phyloP scores from a whole-genome alignment of 1,139 yeast species.

The Geotrichum restrictum region DNA sequence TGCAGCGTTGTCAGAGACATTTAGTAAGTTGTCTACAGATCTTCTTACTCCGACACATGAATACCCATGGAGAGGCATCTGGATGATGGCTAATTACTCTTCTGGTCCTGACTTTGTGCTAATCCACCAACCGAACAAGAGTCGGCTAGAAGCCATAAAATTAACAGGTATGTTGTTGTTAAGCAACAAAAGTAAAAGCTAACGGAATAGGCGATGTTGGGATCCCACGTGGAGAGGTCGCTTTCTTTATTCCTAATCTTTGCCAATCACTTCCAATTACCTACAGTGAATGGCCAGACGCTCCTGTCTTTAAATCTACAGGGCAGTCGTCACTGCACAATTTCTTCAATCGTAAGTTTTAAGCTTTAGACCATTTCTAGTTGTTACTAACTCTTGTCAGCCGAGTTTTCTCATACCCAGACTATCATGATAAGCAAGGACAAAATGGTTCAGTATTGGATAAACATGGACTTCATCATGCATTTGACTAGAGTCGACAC shows the following conservation, averaged over 20 bases:
- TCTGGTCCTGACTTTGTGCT: conserved; percentile 28
- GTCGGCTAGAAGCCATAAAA: conserved; percentile 33
- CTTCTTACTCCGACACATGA: conserved; percentile 18
- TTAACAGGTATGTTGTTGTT: conserved; percentile 26
- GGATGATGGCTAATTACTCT: conserved; percentile 30
- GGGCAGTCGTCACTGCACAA: conserved; percentile 31
- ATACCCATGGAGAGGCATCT: conserved; percentile 31
- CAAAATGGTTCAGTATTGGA: conserved; percentile 23
- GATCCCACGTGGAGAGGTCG: conserved; percentile 35
- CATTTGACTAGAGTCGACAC: conserved; percentile 20
- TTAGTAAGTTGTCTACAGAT: conserved; percentile 20
- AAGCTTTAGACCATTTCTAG: background rate
- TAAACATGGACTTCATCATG: conserved; percentile 19
- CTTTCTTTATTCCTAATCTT: conserved; percentile 31
- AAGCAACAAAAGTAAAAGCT: too few relatives aligned
- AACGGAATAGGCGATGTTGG: conserved; percentile 27
- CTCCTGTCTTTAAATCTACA: conserved; percentile 27
- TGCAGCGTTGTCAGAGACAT: conserved; percentile 24
- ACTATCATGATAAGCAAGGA: conserved; percentile 28
- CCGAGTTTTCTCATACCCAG: conserved; percentile 28
- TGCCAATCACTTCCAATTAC: conserved; percentile 24
- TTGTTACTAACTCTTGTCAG: background rate
- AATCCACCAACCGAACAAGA: conserved; percentile 28
- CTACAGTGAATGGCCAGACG: conserved; percentile 30
- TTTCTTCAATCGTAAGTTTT: conserved; percentile 26